phyloP scores from a whole-genome alignment of 768 basidiomycete species.

The Exsudoporus frostii region DNA sequence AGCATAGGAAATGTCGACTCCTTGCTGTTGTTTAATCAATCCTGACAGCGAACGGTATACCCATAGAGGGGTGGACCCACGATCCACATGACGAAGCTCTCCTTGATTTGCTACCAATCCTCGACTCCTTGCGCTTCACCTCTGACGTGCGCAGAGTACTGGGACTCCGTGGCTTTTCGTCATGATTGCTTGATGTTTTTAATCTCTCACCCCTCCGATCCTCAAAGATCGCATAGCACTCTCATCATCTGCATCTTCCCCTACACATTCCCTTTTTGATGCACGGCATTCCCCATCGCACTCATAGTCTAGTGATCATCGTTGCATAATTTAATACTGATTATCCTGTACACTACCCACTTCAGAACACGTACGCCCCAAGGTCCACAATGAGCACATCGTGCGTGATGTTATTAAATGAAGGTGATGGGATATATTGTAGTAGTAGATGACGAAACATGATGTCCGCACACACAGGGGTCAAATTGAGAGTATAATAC shows the following conservation, averaged over 20 bases:
- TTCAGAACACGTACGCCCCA: slow-evolving; percentile 21
- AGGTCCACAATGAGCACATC: slow-evolving; percentile 20
- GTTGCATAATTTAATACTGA: slow-evolving; percentile 38
- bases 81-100: slow-evolving; percentile 96
- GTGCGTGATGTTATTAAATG: slow-evolving; percentile 29
- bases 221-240: slow-evolving; percentile 21
- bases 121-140: slow-evolving; percentile 95
- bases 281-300: slow-evolving; percentile 24
- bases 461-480: slow-evolving; percentile 10
- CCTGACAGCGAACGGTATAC: slow-evolving; percentile 87
- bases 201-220: slow-evolving; percentile 3
- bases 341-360: slow-evolving; percentile 35
- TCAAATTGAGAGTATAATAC: slow-evolving; percentile 8
- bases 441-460: slow-evolving; percentile 30
- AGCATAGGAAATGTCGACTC: slow-evolving; percentile 20
- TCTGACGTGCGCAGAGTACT: slow-evolving; percentile 91
- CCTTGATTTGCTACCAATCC: slow-evolving; percentile 89
- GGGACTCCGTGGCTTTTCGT: slow-evolving; percentile 61
- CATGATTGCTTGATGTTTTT: slow-evolving; percentile 17
- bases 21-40: not conserved
- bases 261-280: slow-evolving; percentile 26
- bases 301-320: slow-evolving; percentile 29
- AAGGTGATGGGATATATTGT: slow-evolving; percentile 32
- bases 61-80: slow-evolving; percentile 98
- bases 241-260: slow-evolving; percentile 22